Base-by-base conservation (phyloP, 495 filamentous ascomycete species). In the Pseudotulostoma volvatum region DNA sequence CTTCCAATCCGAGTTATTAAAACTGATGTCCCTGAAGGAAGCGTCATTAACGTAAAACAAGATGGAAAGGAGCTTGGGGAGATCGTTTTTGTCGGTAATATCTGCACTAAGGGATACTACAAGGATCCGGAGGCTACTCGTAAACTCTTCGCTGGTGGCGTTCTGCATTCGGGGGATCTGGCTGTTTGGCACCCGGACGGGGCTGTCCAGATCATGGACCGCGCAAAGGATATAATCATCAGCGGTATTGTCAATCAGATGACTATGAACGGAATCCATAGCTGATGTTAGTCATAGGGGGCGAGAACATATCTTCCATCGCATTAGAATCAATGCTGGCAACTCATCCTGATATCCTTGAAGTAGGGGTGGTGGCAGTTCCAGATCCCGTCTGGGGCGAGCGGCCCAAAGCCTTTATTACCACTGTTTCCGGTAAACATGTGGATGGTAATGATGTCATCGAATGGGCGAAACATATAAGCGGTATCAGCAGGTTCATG, bases 201-300 rank as follows among this genome's bases (percentile, higher is more conserved):
- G 1, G 76, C 81, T 35, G 74, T 86, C 33, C 84, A 95, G 64
- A 94, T 97, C 45, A 65, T 92, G 43, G 90, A 97, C 56, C 70
- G 90, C 25, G 82, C 83, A 3, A 97, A 96, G 62, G 90, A 97
- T 53, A 95, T 97, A 33, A 96, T 97, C 36, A 97, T 97, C 43
- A 93, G 84, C 44, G 90, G 85, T 87, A 66, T 39, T 71, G 61
- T 19, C 4, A 21, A 17, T 18, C 33, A 20, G 18, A 20, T 33
- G 19, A 30, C 17, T 43, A 11, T 37, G 23, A 17, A 32, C n/a
- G n/a, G n/a, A n/a, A n/a, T n/a, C n/a, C n/a, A n/a, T n/a, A n/a
- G n/a, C n/a, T n/a, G n/a, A n/a, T n/a, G n/a, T n/a, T n/a, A n/a
- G n/a, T n/a, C n/a, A 3, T 37, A 90, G 85, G 90, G 34, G 90